Evolutionary conservation across 2,329 filamentous ascomycete species (phyloP).

Genomic region (Beauveria brongniartii): DNA sequence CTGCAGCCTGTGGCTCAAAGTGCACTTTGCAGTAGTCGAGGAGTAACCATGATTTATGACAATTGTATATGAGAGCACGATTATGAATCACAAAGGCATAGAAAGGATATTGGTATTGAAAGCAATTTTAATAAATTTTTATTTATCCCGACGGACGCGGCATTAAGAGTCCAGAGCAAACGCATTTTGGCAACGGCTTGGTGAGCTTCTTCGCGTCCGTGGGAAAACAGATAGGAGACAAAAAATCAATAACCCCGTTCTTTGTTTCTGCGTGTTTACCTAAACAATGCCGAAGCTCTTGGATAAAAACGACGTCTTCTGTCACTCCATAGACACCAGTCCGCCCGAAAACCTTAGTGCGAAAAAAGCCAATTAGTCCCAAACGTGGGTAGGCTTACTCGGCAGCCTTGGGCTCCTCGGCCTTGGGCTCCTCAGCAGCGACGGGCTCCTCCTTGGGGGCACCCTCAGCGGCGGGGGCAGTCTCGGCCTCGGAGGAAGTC

Average conservation of each 20-base stretch:
- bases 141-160: slow-evolving; percentile 48
- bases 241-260: slow-evolving; percentile 22
- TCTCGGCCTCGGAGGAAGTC: slow-evolving; percentile 97
- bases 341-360: slow-evolving; percentile 35
- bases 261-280: slow-evolving; percentile 34
- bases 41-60: slow-evolving; percentile 17
- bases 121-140: slow-evolving; percentile 43
- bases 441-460: slow-evolving; percentile 39
- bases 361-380: slow-evolving; percentile 21
- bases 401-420: slow-evolving; percentile 62
- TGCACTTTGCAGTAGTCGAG: slow-evolving; percentile 52
- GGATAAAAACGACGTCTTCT: slow-evolving; percentile 49
- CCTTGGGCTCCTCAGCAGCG: slow-evolving; percentile 39
- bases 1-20: slow-evolving; percentile 58
- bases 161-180: slow-evolving; percentile 46
- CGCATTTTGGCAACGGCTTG: slow-evolving; percentile 42
- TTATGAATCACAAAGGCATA: not conserved
- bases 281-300: slow-evolving; percentile 41
- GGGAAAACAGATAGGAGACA: slow-evolving; percentile 22
- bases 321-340: slow-evolving; percentile 58
- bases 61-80: slow-evolving; percentile 1
- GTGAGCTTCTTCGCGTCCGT: slow-evolving; percentile 31
- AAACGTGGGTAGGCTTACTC: slow-evolving; percentile 40
- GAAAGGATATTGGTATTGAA: slow-evolving; percentile 3
- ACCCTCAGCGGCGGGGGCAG: slow-evolving; percentile 43